A percentile compares a stretch with the other conserved stretches of the same genome.
Conservation (phyloP, 2,329 filamentous ascomycete genomes). For the Trichophyton simii region DNA sequence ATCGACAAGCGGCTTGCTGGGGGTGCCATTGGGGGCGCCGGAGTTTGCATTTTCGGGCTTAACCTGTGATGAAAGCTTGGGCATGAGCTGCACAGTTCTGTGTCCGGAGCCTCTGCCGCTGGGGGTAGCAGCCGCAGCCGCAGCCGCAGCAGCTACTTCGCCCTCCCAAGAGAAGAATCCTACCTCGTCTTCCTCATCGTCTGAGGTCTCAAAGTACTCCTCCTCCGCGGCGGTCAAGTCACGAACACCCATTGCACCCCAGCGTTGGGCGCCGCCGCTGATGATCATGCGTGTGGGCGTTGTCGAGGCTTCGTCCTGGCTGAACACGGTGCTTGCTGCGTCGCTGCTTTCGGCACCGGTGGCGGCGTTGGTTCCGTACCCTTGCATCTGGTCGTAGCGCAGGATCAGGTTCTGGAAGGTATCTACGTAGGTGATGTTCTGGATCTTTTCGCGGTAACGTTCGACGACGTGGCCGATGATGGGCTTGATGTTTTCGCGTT, state of each 20-base stretch:
- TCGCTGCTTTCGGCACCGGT: conserved; percentile 14
- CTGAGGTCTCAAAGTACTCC: conserved; percentile 84
- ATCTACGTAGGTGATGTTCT: conserved; percentile 66
- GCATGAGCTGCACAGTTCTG: conserved; percentile 10
- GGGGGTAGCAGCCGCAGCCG: neutral
- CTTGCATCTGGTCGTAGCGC: conserved; percentile 67
- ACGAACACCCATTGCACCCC: conserved; percentile 52
- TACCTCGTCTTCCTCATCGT: conserved; percentile 66
- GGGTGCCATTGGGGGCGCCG: conserved; percentile 43
- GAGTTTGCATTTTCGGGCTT: conserved; percentile 21
- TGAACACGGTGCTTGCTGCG: conserved; percentile 42
- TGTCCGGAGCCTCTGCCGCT: neutral
- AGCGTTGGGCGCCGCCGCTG: conserved; percentile 45
- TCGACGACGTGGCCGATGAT: conserved; percentile 74
- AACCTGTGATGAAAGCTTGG: conserved; percentile 23
- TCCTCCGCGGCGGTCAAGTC: conserved; percentile 79
- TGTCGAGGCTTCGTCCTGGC: conserved; percentile 51
- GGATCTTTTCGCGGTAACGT: conserved; percentile 65
- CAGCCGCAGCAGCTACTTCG: neutral
- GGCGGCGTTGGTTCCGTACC: conserved; percentile 52
- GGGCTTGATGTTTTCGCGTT: conserved; percentile 66
- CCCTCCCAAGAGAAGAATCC: conserved; percentile 11
- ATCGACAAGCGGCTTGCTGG: conserved; percentile 67
- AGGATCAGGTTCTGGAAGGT: conserved; percentile 67
- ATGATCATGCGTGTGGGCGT: conserved; percentile 33